These are phyloP conservation scores for Kwoniella sp. DNA, from an alignment of 768 basidiomycete species.

Conservation along the genomic window DNA sequence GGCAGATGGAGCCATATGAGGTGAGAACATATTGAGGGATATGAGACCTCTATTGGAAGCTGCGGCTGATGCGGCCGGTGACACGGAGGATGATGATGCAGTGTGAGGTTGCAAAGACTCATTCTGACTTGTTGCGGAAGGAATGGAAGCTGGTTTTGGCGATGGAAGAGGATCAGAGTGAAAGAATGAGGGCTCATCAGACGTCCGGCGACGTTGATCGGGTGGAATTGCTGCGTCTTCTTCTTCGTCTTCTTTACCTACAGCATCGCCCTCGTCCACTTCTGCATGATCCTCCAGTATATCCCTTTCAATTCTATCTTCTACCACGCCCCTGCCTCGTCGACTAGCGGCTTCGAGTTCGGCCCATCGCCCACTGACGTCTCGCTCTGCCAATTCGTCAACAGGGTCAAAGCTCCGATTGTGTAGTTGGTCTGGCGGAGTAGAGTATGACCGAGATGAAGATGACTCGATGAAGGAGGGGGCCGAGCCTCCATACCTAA, in stretches of 20 bases:
- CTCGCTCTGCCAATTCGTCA: slow-evolving; percentile 23
- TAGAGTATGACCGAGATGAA: slow-evolving; percentile 21
- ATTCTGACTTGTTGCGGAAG: neutral
- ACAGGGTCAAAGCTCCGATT: slow-evolving; percentile 10
- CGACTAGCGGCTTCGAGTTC: slow-evolving; percentile 10
- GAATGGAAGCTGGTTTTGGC: slow-evolving; percentile 2
- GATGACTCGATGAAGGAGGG: slow-evolving; percentile 46
- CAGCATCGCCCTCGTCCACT: slow-evolving; percentile 12
- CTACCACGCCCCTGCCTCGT: neutral
- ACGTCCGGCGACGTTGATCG: slow-evolving; percentile 33
- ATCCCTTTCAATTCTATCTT: slow-evolving; percentile 2
- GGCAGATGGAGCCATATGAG: slow-evolving; percentile 1
- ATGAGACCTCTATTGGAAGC: slow-evolving; percentile 9
- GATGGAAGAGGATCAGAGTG: slow-evolving; percentile 11
- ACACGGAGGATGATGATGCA: neutral
- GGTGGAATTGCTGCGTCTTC: slow-evolving; percentile 21
- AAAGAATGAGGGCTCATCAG: slow-evolving; percentile 24
- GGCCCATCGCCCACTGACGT: slow-evolving; percentile 13
- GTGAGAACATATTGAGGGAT: slow-evolving; percentile 17
- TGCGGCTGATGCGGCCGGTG: neutral
- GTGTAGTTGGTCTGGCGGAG: slow-evolving; percentile 1
- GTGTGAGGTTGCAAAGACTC: neutral
- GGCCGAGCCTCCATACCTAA: slow-evolving; percentile 44
- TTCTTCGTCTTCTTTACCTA: slow-evolving; percentile 26
- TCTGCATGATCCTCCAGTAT: slow-evolving; percentile 24